A percentile compares a stretch with the other conserved stretches of the same genome.
Evolutionary conservation across 768 basidiomycete species (phyloP).

Genomic region (Stropharia rugosoannulata): DNA sequence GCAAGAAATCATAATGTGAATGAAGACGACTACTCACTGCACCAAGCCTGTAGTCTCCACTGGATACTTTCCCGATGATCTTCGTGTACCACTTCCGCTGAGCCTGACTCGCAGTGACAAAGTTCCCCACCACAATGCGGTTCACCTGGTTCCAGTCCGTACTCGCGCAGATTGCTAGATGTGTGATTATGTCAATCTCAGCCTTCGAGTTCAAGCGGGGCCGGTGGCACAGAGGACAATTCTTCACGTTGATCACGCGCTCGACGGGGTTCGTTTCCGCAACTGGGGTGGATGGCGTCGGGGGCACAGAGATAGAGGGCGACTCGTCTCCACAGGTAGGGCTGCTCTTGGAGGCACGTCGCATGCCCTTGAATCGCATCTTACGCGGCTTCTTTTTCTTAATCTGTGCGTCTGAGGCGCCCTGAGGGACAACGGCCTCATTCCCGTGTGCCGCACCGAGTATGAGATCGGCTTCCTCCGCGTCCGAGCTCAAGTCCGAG

Average conservation of each 20-base stretch:
- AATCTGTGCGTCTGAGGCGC: neutral
- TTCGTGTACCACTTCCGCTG: slow-evolving; percentile 98
- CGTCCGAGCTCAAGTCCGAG: slow-evolving; percentile 19
- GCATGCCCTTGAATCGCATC: slow-evolving; percentile 18
- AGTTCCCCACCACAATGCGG: slow-evolving; percentile 89
- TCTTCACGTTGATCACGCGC: slow-evolving; percentile 92
- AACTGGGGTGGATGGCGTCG: neutral
- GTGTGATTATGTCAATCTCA: slow-evolving; percentile 94
- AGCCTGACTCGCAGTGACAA: slow-evolving; percentile 91
- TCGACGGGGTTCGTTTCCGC: slow-evolving; percentile 48
- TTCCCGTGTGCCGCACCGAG: neutral
- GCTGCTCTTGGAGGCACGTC: slow-evolving; percentile 12
- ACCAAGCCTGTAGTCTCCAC: slow-evolving; percentile 86
- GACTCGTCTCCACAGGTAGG: slow-evolving; percentile 5
- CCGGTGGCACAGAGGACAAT: slow-evolving; percentile 91
- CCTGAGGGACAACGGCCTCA: neutral
- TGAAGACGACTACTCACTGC: slow-evolving; percentile 47
- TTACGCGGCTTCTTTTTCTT: slow-evolving; percentile 17
- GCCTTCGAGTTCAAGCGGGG: slow-evolving; percentile 82
- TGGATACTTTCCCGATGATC: slow-evolving; percentile 81
- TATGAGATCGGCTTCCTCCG: slow-evolving; percentile 12
- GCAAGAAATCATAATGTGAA: neutral
- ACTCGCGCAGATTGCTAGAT: slow-evolving; percentile 94
- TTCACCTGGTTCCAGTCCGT: slow-evolving; percentile 91
- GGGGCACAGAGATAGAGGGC: neutral